Percentiles rank a stretch among this genome's conserved stretches.
These are phyloP conservation scores for Fusarium sp. DNA, from an alignment of 2,329 filamentous ascomycete genomes.

Conservation along the genomic window DNA sequence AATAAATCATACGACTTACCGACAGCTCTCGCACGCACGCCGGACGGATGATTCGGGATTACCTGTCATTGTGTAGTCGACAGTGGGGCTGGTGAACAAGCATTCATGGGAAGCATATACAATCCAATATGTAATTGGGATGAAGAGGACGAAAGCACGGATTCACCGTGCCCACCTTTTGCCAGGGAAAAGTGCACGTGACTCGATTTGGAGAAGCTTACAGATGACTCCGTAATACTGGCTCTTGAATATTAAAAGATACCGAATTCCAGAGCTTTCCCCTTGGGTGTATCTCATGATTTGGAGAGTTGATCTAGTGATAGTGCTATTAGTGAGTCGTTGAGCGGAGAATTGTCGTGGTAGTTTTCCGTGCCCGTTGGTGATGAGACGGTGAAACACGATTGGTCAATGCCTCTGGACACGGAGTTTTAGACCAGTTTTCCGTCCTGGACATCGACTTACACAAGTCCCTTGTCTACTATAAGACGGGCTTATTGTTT, in stretches of 20 bases:
- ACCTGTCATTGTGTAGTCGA: background rate
- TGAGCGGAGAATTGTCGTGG: background rate
- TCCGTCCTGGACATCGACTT: constrained; percentile 3
- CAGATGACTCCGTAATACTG: background rate
- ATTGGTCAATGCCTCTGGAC: constrained; percentile 23
- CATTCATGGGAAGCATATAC: background rate
- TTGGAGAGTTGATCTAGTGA: background rate
- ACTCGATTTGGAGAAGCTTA: constrained; percentile 6
- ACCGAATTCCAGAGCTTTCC: background rate
- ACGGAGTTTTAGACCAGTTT: constrained; percentile 18
- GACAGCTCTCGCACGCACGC: constrained; percentile 26
- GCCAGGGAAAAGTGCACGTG: background rate
- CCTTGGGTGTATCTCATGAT: background rate
- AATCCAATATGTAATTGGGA: background rate
- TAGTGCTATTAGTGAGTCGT: background rate
- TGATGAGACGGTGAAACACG: constrained; percentile 4
- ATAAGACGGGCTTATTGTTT: background rate
- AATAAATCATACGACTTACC: constrained; percentile 2
- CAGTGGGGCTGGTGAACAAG: background rate
- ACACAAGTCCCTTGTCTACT: background rate
- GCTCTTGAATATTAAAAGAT: background rate
- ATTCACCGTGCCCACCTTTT: constrained; percentile 26
- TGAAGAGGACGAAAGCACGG: background rate
- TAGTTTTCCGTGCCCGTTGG: constrained; percentile 28
- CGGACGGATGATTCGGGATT: constrained; percentile 18